Conservation (phyloP, 352 stramenopile species). For the Pythium aristosporum region DNA sequence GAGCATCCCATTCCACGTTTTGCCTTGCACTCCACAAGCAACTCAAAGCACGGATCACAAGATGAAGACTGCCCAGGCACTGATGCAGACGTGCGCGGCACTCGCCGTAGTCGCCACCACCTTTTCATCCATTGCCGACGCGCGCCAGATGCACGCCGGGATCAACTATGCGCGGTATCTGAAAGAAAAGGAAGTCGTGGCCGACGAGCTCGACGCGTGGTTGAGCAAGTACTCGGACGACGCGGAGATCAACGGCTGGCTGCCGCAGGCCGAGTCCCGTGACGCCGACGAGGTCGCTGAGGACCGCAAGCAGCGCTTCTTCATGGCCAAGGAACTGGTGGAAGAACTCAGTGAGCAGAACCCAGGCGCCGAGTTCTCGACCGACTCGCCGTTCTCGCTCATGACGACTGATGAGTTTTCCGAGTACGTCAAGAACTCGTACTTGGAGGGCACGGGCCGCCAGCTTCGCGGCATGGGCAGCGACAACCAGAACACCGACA, state of each 20-base stretch:
- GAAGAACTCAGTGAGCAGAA: slow-evolving; percentile 43
- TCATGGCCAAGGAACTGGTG: slow-evolving; percentile 31
- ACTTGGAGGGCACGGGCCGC: background rate
- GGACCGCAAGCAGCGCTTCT: slow-evolving; percentile 26
- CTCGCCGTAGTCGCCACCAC: too few species aligned
- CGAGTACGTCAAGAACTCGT: slow-evolving; percentile 25
- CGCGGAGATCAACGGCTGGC: slow-evolving; percentile 24
- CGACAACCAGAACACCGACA: too few species aligned
- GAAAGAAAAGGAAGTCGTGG: slow-evolving; percentile 40
- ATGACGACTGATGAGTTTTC: slow-evolving; percentile 68
- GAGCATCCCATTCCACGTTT: slow-evolving; percentile 5
- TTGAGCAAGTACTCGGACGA: slow-evolving; percentile 32
- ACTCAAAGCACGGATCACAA: background rate
- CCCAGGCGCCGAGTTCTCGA: slow-evolving; percentile 58
- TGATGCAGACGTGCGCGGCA: background rate
- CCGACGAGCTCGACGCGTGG: slow-evolving; percentile 42
- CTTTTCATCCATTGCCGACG: background rate
- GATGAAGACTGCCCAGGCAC: background rate
- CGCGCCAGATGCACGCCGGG: slow-evolving; percentile 26
- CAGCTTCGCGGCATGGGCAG: too few species aligned
- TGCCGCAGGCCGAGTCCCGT: slow-evolving; percentile 22
- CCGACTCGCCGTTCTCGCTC: slow-evolving; percentile 63
- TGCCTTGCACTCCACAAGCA: background rate
- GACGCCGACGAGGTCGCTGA: slow-evolving; percentile 27
- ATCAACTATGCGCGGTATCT: slow-evolving; percentile 52